These are phyloP conservation scores for Neurospora tetraspora DNA, from an alignment of 495 filamentous ascomycete genomes.

Conservation along the genomic window DNA sequence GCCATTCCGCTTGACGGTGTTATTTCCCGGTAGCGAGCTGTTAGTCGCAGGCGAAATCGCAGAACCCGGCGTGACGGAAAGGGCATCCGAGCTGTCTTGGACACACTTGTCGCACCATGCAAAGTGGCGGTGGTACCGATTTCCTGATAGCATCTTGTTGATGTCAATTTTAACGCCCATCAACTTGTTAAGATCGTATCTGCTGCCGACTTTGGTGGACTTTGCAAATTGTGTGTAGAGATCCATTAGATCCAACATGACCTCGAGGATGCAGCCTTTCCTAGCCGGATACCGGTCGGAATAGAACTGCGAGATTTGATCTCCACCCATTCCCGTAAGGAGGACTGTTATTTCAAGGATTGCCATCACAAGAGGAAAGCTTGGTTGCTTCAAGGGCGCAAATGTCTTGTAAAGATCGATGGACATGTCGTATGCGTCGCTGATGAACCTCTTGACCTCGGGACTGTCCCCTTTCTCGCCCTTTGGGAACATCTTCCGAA, in stretches of 20 bases:
- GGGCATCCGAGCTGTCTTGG: conserved; percentile 20
- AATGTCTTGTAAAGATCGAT: conserved; percentile 89
- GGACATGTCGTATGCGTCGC: conserved; percentile 66
- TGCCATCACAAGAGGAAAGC: conserved; percentile 68
- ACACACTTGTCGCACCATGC: conserved; percentile 35
- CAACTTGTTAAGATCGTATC: conserved; percentile 62
- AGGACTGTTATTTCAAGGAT: conserved; percentile 70
- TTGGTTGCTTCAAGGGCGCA: conserved; percentile 78
- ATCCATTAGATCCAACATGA: conserved; percentile 76
- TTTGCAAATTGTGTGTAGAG: conserved; percentile 70
- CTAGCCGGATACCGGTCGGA: conserved; percentile 35
- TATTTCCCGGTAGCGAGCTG: conserved; percentile 17
- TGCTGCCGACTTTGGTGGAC: conserved; percentile 59
- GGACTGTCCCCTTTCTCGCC: not conserved
- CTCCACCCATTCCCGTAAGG: conserved; percentile 43
- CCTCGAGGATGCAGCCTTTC: conserved; percentile 64
- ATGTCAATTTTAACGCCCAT: conserved; percentile 75
- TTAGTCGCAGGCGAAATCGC: conserved; percentile 30
- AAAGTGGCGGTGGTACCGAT: conserved; percentile 24
- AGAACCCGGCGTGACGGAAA: conserved; percentile 24
- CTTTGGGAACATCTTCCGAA: conserved; percentile 37
- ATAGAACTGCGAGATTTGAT: conserved; percentile 30
- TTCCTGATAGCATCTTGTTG: conserved; percentile 57
- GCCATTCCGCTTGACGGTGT: conserved; percentile 31
- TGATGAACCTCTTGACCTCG: conserved; percentile 37